Evolutionary conservation across 345 rosid genomes (phyloP).

Genomic region (Lumnitzera littorea): DNA sequence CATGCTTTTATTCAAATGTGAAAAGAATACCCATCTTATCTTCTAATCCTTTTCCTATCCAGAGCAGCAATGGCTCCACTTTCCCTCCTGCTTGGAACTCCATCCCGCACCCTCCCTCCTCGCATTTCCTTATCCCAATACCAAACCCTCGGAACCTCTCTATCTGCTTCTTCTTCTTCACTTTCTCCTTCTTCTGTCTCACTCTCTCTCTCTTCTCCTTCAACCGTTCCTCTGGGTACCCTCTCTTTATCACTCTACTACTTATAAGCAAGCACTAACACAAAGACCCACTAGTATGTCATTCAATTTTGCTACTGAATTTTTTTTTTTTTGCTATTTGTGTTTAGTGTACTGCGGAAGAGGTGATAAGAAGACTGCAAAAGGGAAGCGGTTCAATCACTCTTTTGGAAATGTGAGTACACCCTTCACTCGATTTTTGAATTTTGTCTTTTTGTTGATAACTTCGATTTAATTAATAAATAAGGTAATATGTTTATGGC

Average conservation of each 20-base stretch:
- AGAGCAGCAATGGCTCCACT: constrained; percentile 41
- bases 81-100: constrained; percentile 40
- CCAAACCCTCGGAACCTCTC: constrained; percentile 33
- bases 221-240: constrained; percentile 6
- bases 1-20: too few relatives aligned
- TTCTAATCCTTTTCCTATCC: too few relatives aligned
- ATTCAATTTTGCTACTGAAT: background rate
- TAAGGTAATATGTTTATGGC: background rate
- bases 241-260: constrained; percentile 23
- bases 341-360: constrained; percentile 68
- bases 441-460: too few relatives aligned
- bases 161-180: constrained; percentile 16
- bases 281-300: background rate
- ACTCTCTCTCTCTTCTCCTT: constrained; percentile 12
- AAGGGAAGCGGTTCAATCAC: constrained; percentile 88
- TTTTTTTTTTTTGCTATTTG: background rate
- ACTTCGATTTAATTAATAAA: background rate
- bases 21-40: too few relatives aligned
- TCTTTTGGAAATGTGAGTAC: constrained; percentile 85
- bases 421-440: background rate
- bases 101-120: constrained; percentile 25
- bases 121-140: constrained; percentile 45
- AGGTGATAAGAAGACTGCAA: constrained; percentile 82
- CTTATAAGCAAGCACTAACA: constrained; percentile 20
- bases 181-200: constrained; percentile 9